A percentile compares a stretch with the other conserved stretches of the same genome.
Conservation (phyloP, 306 rosid species). For the Corylus heterophylla region DNA sequence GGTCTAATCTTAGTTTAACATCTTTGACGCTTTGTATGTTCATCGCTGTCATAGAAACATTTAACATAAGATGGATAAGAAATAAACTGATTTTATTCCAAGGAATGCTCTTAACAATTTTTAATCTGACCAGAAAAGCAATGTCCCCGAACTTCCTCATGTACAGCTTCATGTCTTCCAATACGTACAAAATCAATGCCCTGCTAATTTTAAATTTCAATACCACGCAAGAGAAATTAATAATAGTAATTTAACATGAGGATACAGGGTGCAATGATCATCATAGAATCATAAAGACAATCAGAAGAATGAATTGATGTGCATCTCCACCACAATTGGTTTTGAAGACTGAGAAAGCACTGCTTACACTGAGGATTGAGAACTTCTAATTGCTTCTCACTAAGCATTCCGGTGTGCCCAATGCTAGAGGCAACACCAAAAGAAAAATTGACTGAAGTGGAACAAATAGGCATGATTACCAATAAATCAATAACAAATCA, state of each 20-base stretch:
- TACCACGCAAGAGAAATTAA: slow-evolving; percentile 6
- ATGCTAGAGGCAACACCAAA: background rate
- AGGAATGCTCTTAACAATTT: slow-evolving; percentile 10
- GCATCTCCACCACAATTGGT: background rate
- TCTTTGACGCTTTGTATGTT: slow-evolving; percentile 61
- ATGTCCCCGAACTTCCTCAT: slow-evolving; percentile 71
- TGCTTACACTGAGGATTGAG: background rate
- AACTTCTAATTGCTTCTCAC: background rate
- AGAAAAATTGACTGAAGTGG: background rate
- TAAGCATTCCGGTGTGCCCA: background rate
- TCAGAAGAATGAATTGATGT: background rate
- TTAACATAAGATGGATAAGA: slow-evolving; percentile 29
- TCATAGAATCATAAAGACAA: slow-evolving; percentile 5
- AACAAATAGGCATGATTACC: background rate
- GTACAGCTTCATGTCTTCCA: slow-evolving; percentile 82
- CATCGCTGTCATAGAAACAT: slow-evolving; percentile 44
- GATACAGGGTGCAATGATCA: slow-evolving; percentile 3
- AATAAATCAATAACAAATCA: background rate
- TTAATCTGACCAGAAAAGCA: slow-evolving; percentile 77
- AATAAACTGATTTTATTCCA: slow-evolving; percentile 19
- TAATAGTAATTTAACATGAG: slow-evolving; percentile 1
- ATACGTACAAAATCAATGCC: slow-evolving; percentile 82
- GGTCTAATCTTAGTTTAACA: slow-evolving; percentile 64
- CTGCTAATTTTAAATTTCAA: slow-evolving; percentile 47
- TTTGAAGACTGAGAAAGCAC: slow-evolving; percentile 15